These are phyloP conservation scores for Elaeis guineensis DNA, from an alignment of 176 grass and related monocot genomes.

Conservation along the genomic window DNA sequence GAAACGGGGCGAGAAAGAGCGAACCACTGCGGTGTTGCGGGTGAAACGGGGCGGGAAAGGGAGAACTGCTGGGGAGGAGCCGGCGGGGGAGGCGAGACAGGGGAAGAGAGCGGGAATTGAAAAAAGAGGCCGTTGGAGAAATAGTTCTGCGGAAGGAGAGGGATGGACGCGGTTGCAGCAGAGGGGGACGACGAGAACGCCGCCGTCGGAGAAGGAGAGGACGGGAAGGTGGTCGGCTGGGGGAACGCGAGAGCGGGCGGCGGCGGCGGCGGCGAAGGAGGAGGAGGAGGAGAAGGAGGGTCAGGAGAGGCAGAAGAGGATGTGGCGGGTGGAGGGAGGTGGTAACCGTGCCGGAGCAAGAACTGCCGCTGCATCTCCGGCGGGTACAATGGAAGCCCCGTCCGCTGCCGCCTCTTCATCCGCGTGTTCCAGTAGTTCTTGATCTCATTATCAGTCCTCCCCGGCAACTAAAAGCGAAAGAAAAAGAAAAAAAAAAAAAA, in stretches of 20 bases:
- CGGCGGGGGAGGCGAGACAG: too few relatives aligned
- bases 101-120: conserved; percentile 36
- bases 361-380: conserved; percentile 44
- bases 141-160: too few relatives aligned
- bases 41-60: too few relatives aligned
- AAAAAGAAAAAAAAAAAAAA: too few relatives aligned
- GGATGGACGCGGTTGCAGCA: too few relatives aligned
- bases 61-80: too few relatives aligned
- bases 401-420: conserved; percentile 45
- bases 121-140: not conserved
- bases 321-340: conserved; percentile 9
- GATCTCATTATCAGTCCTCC: conserved; percentile 18
- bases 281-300: conserved; percentile 10
- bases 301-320: not conserved
- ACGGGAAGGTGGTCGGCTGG: too few relatives aligned
- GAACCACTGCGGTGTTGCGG: too few relatives aligned
- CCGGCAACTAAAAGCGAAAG: not conserved
- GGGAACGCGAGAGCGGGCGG: too few relatives aligned
- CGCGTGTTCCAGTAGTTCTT: conserved; percentile 21
- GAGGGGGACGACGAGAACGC: too few relatives aligned
- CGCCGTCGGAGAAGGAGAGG: too few relatives aligned
- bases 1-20: conserved; percentile 8
- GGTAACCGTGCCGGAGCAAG: conserved; percentile 18
- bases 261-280: not conserved
- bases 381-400: conserved; percentile 49